Evolutionary conservation across 2,329 filamentous ascomycete species (phyloP).

Genomic region (Calonectria montana): DNA sequence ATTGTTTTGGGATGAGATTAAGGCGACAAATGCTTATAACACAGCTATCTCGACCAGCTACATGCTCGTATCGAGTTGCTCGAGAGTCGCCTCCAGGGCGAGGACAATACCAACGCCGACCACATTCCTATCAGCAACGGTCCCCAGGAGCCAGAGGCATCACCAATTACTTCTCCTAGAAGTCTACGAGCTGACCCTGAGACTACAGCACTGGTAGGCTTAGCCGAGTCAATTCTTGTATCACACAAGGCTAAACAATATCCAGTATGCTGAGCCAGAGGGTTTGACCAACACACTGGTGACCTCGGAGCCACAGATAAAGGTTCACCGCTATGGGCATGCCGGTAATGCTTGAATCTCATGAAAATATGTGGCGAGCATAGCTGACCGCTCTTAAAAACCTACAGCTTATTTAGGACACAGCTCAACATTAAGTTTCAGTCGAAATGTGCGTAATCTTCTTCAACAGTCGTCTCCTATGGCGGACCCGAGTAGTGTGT

Average conservation of each 20-base stretch:
- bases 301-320: conserved; percentile 32
- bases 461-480: conserved; percentile 27
- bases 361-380: too few relatives aligned
- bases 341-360: conserved; percentile 16
- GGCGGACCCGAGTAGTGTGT: conserved; percentile 25
- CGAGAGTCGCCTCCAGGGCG: conserved; percentile 19
- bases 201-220: not conserved
- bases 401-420: conserved; percentile 31
- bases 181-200: not conserved
- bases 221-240: not conserved
- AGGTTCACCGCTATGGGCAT: conserved; percentile 34
- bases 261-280: not conserved
- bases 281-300: conserved; percentile 32
- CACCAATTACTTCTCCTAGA: not conserved
- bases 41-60: conserved; percentile 32
- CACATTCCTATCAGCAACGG: not conserved
- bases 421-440: conserved; percentile 34
- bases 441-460: conserved; percentile 34
- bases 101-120: not conserved
- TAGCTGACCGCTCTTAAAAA: not conserved
- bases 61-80: conserved; percentile 30
- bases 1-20: too few relatives aligned
- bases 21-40: not conserved
- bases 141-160: not conserved
- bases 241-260: not conserved